Evolutionary conservation across 345 rosid genomes (phyloP), one percentile per base, ranked within the genome.

Genomic region (Acer saccharum): DNA sequence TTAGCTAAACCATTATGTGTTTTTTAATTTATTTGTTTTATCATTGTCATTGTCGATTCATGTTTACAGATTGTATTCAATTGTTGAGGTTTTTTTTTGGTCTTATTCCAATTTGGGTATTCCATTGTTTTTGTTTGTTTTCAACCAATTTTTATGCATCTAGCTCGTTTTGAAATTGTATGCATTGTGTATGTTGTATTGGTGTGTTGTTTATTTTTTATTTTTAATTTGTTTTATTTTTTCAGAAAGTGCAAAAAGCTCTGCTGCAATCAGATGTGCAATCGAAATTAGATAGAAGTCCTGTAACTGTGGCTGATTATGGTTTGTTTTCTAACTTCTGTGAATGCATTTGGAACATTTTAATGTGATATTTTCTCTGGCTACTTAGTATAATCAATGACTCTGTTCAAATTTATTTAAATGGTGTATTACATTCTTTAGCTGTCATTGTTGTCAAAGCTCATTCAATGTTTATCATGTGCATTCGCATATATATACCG

Each of bases 251-350:
- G 76, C 99, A 96, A 81, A 94, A 85, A 76, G 95, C 82, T 66
- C 78, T 94, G 78, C 77, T 91, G 91, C 92, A 89, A 62, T 91
- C 99, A 2, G 98, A 96, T 84, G 97, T 94, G 75, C 99, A 90
- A 35, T 89, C 95, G 20, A 96, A 96, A 84, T 89, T 89, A 9
- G 97, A 94, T 85, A 88, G 79, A 83, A 96, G 92, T 81, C 99
- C 99, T 29, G 98, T 94, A 69, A 94, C 99, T 1, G 95, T 96
- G 32, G 99, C 99, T 77, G 98, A 96, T 90, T 94, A 94, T 79
- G 98, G 99, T 96, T 76, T 83, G 87, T 75, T 52, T 20, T 68
- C 55, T 71, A 74, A 60, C 65, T 44, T 73, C 71, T 50, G 46
- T 43, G 10, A 7, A 43, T 43, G 46, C 46, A 43, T 43, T 43